These are phyloP conservation scores for Amoebophrya sp. DNA, from an alignment of 169 alveolate genomes.

Conservation along the genomic window DNA sequence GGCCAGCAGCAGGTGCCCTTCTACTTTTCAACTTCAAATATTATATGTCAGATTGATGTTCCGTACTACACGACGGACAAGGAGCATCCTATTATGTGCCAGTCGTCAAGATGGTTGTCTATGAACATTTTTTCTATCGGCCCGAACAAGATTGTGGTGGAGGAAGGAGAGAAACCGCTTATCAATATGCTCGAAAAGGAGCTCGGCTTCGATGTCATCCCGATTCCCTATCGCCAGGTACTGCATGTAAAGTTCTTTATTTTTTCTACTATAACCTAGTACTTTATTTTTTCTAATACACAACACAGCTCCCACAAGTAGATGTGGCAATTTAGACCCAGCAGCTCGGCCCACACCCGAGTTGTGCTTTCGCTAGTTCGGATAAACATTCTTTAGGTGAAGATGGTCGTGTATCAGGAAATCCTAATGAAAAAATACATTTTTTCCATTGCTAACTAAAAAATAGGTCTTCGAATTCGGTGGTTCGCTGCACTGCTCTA, in stretches of 20 bases:
- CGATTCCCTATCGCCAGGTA: conserved; percentile 27
- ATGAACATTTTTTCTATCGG: conserved; percentile 33
- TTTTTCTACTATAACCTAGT: too few relatives aligned
- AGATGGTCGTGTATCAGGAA: background rate
- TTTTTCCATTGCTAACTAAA: background rate
- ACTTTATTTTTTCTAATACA: too few relatives aligned
- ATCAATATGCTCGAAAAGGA: conserved; percentile 29
- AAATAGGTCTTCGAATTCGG: conserved; percentile 32
- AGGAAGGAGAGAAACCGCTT: conserved; percentile 28
- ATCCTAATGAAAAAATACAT: background rate
- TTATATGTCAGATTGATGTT: background rate
- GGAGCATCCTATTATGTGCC: conserved; percentile 34
- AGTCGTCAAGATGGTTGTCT: conserved; percentile 25
- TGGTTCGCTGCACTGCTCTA: conserved; percentile 38
- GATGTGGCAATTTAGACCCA: too few relatives aligned
- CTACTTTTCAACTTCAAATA: background rate
- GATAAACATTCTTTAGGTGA: background rate
- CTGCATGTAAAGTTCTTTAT: too few relatives aligned
- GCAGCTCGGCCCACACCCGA: too few relatives aligned
- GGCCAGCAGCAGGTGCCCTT: background rate
- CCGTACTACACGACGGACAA: conserved; percentile 24
- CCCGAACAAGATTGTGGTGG: conserved; percentile 20
- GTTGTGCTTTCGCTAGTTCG: too few relatives aligned
- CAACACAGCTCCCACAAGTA: too few relatives aligned
- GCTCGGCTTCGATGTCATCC: conserved; percentile 32